Percentiles rank a stretch among this genome's conserved stretches.
These are phyloP conservation scores for Linum usitatissimum DNA, from an alignment of 345 rosid genomes.

Conservation along the genomic window DNA sequence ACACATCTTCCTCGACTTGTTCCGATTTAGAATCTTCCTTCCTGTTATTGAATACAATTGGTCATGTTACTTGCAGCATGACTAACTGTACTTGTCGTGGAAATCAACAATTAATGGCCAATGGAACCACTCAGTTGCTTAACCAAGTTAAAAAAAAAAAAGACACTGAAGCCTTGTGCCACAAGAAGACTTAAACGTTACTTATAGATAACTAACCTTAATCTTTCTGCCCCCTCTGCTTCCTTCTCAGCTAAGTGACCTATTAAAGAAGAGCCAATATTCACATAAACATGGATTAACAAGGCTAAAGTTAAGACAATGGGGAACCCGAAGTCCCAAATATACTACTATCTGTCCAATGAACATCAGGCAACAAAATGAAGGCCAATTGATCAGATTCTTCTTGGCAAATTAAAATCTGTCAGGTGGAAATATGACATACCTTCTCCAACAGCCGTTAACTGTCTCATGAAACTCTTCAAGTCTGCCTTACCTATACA, in stretches of 20 bases:
- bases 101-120: no score
- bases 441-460: constrained; percentile 66
- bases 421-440: constrained; percentile 5
- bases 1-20: constrained; percentile 16
- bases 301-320: not conserved
- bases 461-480: constrained; percentile 71
- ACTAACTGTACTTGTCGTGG: not conserved
- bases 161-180: not conserved
- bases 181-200: not conserved
- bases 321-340: not conserved
- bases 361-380: not conserved
- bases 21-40: not conserved
- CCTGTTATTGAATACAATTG: constrained; percentile 19
- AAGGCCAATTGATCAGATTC: not conserved
- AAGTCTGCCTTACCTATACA: constrained; percentile 64
- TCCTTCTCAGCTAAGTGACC: constrained; percentile 40
- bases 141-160: no score
- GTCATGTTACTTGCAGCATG: constrained; percentile 5
- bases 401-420: not conserved
- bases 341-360: constrained; percentile 9
- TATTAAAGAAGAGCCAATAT: constrained; percentile 16
- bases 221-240: constrained; percentile 24
- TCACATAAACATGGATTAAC: not conserved
- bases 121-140: no score
- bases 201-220: constrained; percentile 30